Base-by-base conservation (phyloP, 1,284 basidiomycete genomes). In the Irpex sp. region DNA sequence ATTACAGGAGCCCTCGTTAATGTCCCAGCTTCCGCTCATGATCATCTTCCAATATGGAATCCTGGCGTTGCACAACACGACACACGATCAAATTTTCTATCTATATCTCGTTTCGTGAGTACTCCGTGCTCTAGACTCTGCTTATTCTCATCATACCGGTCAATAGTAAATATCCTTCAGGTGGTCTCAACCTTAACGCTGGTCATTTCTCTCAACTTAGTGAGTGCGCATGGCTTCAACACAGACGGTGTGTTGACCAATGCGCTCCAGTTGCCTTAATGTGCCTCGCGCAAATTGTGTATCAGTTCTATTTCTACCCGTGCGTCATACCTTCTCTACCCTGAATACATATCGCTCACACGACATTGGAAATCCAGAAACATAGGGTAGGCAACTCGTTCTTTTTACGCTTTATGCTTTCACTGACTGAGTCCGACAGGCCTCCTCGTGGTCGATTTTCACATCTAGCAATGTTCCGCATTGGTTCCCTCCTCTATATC, bases 281-380 rank as follows among this genome's bases (percentile, higher is more conserved):
- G 90, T 91, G 89, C 73, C 81, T 92, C 34, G 88, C 86, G 58
- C 90, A 92, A 72, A 91, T 92, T 65, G 85, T 85, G n/a, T 92
- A 92, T 71, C 90, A 92, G 70, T 92, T 92, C 70, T 86, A 92
- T 71, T 81, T 94, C 52, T 96, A 95, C 80, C 93, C 93, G 85
- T 92, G 75, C 73, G 88, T 85, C 54, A 36, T 56, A 11, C n/a
- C 26, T 34, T 56, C 13, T 36, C 21, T 21, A 17, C n/a, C 38
- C 9, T 40, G 38, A 58, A 26, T 2, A 26, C 37, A n/a, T 4
- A 31, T 38, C 34, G 13, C 37, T 47, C 13, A 44, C 36, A 47
- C 61, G 65, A 62, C 69, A 70, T 65, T 70, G 70, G 36, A 57
- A 21, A 40, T 58, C 6, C 57, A 86, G 85, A 56, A 84, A 85